These are phyloP conservation scores for Neofusicoccum sp. DNA, from an alignment of 2,329 filamentous ascomycete genomes.

Conservation along the genomic window DNA sequence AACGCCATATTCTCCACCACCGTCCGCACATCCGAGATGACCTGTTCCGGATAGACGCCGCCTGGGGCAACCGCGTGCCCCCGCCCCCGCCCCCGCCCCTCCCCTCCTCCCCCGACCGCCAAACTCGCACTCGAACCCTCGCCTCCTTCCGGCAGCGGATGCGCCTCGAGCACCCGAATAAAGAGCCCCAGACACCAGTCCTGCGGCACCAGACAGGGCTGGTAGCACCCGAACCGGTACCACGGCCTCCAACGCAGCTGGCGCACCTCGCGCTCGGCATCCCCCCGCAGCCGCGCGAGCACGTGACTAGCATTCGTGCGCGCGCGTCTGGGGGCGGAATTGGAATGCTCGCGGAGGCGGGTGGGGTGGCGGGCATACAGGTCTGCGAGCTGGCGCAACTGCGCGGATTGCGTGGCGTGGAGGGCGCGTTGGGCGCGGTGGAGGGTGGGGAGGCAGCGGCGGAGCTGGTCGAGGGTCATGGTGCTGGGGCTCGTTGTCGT, in stretches of 20 bases:
- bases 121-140: no score
- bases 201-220: not conserved
- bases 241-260: not conserved
- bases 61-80: no score
- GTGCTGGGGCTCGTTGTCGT: no score
- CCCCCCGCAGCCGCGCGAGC: not conserved
- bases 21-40: no score
- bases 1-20: not conserved
- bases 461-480: not conserved
- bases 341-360: not conserved
- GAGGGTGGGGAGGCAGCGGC: not conserved
- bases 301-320: not conserved
- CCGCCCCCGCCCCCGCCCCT: no score
- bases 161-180: not conserved
- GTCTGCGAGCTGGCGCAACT: not conserved
- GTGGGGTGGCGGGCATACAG: not conserved
- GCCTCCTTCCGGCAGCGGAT: not conserved
- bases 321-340: not conserved
- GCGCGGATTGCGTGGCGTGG: not conserved
- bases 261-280: no score
- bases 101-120: no score
- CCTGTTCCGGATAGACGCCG: no score
- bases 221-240: not conserved
- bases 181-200: not conserved
- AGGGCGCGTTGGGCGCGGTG: not conserved